Evolutionary conservation across 73 alveolate genomes (phyloP).

Genomic region (Paramecium pentaurelia): DNA sequence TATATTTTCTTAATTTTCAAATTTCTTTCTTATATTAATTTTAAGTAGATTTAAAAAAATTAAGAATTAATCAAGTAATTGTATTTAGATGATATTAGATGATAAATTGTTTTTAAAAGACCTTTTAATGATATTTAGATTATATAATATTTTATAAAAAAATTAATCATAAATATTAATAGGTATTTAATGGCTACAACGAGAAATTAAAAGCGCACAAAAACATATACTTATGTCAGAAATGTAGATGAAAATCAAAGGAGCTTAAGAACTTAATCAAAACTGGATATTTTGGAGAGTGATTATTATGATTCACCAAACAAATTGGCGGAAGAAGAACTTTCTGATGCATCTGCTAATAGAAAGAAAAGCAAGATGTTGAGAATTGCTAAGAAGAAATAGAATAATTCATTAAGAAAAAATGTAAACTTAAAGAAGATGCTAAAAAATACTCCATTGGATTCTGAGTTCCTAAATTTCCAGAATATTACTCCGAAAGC

Average conservation of each 20-base stretch:
- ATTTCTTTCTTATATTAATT: no score
- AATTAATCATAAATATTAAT: background rate
- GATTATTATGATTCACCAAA: background rate
- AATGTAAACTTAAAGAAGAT: conserved; percentile 5
- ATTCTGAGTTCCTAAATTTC: background rate
- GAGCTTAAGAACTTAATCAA: background rate
- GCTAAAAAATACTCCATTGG: background rate
- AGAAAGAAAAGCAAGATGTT: background rate
- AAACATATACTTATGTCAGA: background rate
- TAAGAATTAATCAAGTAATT: no score
- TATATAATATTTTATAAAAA: background rate
- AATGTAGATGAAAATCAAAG: conserved; percentile 27
- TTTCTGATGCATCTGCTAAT: conserved; percentile 7
- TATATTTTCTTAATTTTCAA: no score
- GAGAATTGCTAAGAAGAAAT: background rate
- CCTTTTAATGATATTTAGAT: background rate
- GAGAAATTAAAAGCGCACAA: background rate
- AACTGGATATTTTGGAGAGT: background rate
- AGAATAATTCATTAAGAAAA: background rate
- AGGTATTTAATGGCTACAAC: background rate
- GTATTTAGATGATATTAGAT: background rate
- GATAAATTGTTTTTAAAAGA: no score
- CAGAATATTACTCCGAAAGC: background rate
- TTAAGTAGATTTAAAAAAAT: no score
- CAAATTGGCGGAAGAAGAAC: conserved; percentile 26